Percentiles rank a stretch among this genome's conserved stretches.
Evolutionary conservation across 73 alveolate genomes (phyloP).

Genomic region (Tetrahymena thermophila): DNA sequence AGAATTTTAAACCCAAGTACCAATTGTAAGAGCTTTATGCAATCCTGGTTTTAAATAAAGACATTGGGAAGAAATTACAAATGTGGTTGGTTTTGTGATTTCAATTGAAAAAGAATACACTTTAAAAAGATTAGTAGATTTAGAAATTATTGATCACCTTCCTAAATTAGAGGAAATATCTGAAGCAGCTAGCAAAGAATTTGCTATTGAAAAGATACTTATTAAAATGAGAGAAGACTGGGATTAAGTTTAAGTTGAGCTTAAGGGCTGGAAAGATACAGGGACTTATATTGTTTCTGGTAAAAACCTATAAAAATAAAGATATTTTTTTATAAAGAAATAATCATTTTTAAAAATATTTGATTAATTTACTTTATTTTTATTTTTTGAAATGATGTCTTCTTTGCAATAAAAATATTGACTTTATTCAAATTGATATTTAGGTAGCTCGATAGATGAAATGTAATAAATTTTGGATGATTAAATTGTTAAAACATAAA

Average conservation of each 20-base stretch:
- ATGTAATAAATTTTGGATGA: constrained; percentile 61
- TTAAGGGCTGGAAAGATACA: constrained; percentile 46
- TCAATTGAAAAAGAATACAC: background rate
- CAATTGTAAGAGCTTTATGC: background rate
- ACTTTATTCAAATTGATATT: constrained; percentile 72
- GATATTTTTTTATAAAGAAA: no score
- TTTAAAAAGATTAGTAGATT: background rate
- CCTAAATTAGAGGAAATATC: constrained; percentile 54
- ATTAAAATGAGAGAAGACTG: constrained; percentile 67
- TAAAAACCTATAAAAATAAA: constrained; percentile 42
- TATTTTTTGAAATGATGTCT: no score
- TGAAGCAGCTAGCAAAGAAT: constrained; percentile 66
- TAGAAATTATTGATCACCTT: constrained; percentile 34
- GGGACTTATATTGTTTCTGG: constrained; percentile 52
- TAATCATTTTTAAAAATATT: no score
- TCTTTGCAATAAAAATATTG: constrained; percentile 69
- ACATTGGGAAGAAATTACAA: background rate
- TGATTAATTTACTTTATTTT: no score
- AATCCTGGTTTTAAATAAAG: background rate
- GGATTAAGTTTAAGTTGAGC: constrained; percentile 50
- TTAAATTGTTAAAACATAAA: constrained; percentile 58
- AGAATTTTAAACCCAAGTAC: background rate
- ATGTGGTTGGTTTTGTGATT: background rate
- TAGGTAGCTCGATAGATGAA: constrained; percentile 69
- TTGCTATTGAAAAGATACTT: constrained; percentile 52